Percentiles rank a stretch among this genome's conserved stretches.
Evolutionary conservation across 1,284 basidiomycete species (phyloP).

Genomic region (Pseudozyma flocculosa): DNA sequence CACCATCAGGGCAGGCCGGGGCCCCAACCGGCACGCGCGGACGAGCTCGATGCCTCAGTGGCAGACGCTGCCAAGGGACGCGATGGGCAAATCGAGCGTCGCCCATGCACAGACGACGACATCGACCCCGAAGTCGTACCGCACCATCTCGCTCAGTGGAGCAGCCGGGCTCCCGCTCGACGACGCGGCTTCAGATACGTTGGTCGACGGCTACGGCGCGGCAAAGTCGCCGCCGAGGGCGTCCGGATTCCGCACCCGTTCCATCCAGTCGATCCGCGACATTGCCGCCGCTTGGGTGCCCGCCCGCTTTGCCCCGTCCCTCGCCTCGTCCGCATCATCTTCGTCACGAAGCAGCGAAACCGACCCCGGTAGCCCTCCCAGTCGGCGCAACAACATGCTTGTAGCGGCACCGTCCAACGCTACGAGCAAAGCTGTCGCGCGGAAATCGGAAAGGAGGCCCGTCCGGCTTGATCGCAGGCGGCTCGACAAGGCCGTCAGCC

Average conservation of each 20-base stretch:
- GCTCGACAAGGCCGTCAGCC: constrained; percentile 38
- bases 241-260: constrained; percentile 22
- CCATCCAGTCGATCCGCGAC: constrained; percentile 26
- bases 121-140: background rate
- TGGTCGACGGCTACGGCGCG: background rate
- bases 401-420: constrained; percentile 3
- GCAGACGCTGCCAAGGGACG: background rate
- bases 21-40: too few species aligned
- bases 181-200: background rate
- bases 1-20: background rate
- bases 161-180: too few species aligned
- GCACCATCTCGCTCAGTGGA: background rate
- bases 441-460: constrained; percentile 4
- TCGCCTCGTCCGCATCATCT: constrained; percentile 7
- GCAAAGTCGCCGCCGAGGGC: background rate
- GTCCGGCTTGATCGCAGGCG: constrained; percentile 30
- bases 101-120: too few species aligned
- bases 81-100: background rate
- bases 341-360: constrained; percentile 1
- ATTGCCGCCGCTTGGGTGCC: constrained; percentile 30
- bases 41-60: background rate
- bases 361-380: background rate
- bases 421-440: background rate
- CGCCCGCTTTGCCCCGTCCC: constrained; percentile 11
- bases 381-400: background rate